These are phyloP conservation scores for Neurospora sublineolata DNA, from an alignment of 495 filamentous ascomycete species.

Conservation along the genomic window DNA sequence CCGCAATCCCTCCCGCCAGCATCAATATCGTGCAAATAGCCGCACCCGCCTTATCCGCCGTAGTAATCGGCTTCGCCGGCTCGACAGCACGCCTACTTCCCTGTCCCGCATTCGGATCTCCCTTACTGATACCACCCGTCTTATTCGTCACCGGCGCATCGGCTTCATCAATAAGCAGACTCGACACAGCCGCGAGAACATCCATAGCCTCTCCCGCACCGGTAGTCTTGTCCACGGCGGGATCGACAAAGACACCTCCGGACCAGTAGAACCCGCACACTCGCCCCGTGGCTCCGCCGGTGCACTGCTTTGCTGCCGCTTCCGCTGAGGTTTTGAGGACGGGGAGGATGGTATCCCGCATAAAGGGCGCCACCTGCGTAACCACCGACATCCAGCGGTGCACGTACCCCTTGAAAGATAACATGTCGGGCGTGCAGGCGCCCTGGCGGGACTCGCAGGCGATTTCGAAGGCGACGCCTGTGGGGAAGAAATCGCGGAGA, in stretches of 20 bases:
- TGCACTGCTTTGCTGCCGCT: slow-evolving; percentile 58
- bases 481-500: slow-evolving; percentile 44
- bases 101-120: slow-evolving; percentile 12
- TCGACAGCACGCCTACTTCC: not conserved
- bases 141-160: slow-evolving; percentile 14
- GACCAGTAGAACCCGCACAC: slow-evolving; percentile 47
- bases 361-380: slow-evolving; percentile 60
- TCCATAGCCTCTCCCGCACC: slow-evolving; percentile 60
- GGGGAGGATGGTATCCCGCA: slow-evolving; percentile 44
- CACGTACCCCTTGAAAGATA: slow-evolving; percentile 71
- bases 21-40: slow-evolving; percentile 19
- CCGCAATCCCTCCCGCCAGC: slow-evolving; percentile 8
- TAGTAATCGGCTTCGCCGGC: slow-evolving; percentile 12
- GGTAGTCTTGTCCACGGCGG: slow-evolving; percentile 48
- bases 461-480: slow-evolving; percentile 54
- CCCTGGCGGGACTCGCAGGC: slow-evolving; percentile 50
- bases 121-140: slow-evolving; percentile 17
- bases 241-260: slow-evolving; percentile 48
- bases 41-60: slow-evolving; percentile 17
- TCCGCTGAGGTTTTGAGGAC: slow-evolving; percentile 48
- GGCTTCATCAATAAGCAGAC: slow-evolving; percentile 29
- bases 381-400: slow-evolving; percentile 67
- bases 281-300: slow-evolving; percentile 41
- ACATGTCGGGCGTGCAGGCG: slow-evolving; percentile 61
- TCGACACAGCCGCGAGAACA: slow-evolving; percentile 52